A percentile compares a stretch with the other conserved stretches of the same genome.
These are phyloP conservation scores for Salmacisia buchloeana DNA, from an alignment of 1,284 basidiomycete species.

Conservation along the genomic window DNA sequence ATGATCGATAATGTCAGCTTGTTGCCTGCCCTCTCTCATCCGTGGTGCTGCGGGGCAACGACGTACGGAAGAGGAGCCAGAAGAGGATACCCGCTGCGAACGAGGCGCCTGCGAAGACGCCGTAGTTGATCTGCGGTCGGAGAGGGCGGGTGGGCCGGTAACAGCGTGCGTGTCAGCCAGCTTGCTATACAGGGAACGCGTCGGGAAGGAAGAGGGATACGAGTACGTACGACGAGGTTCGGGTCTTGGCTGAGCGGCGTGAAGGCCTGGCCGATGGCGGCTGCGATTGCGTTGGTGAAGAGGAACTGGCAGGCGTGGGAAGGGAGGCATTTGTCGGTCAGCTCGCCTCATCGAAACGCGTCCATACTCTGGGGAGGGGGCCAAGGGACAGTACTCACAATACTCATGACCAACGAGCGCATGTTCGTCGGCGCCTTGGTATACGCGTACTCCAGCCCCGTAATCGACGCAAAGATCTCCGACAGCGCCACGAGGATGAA, in stretches of 20 bases:
- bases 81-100: slow-evolving; percentile 58
- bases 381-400: slow-evolving; percentile 11
- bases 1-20: too few species aligned
- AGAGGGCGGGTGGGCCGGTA: neutral
- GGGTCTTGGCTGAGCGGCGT: slow-evolving; percentile 58
- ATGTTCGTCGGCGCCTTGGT: slow-evolving; percentile 58
- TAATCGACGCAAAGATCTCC: slow-evolving; percentile 76
- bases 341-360: slow-evolving; percentile 51
- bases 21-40: too few species aligned
- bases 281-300: slow-evolving; percentile 63
- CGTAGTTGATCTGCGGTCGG: slow-evolving; percentile 53
- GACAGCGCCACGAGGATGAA: slow-evolving; percentile 55
- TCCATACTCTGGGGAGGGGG: neutral
- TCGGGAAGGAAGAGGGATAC: neutral
- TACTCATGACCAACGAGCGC: slow-evolving; percentile 51
- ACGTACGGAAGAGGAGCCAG: slow-evolving; percentile 58
- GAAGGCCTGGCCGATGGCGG: slow-evolving; percentile 58
- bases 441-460: slow-evolving; percentile 75
- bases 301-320: slow-evolving; percentile 52
- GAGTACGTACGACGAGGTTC: slow-evolving; percentile 48
- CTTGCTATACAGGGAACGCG: too few species aligned
- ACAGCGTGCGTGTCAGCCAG: neutral
- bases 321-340: too few species aligned
- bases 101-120: slow-evolving; percentile 57
- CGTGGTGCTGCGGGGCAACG: too few species aligned